A percentile compares a stretch with the other conserved stretches of the same genome.
phyloP scores from a whole-genome alignment of 352 stramenopile genomes.

The Globisporangium heterothallicum region DNA sequence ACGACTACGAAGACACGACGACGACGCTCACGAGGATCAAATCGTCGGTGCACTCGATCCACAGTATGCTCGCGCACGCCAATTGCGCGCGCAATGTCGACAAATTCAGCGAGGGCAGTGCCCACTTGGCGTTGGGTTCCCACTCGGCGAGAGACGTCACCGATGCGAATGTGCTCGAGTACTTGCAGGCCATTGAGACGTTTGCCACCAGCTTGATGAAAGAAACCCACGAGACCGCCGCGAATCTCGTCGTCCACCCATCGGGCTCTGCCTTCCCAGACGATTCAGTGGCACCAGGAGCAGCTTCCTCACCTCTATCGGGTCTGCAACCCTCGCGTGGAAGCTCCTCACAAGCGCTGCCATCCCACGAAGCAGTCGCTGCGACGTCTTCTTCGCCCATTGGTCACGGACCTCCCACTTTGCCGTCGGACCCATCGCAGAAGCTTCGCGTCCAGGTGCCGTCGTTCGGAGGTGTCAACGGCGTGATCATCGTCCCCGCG shows the following conservation, averaged over 20 bases:
- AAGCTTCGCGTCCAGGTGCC: slow-evolving; percentile 57
- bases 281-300: too few species aligned
- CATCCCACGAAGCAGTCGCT: background rate
- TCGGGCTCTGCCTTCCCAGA: too few species aligned
- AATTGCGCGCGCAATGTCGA: slow-evolving; percentile 37
- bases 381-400: slow-evolving; percentile 24
- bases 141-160: slow-evolving; percentile 43
- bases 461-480: slow-evolving; percentile 48
- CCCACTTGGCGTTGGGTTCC: slow-evolving; percentile 17
- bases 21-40: slow-evolving; percentile 52
- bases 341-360: background rate
- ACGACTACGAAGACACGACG: slow-evolving; percentile 52
- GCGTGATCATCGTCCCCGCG: slow-evolving; percentile 44
- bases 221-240: slow-evolving; percentile 27
- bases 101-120: slow-evolving; percentile 21
- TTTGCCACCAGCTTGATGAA: slow-evolving; percentile 57
- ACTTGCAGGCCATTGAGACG: slow-evolving; percentile 71
- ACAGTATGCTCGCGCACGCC: slow-evolving; percentile 59
- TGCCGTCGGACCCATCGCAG: slow-evolving; percentile 46
- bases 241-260: too few species aligned
- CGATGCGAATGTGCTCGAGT: slow-evolving; percentile 67
- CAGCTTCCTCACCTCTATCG: too few species aligned
- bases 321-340: too few species aligned
- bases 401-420: slow-evolving; percentile 39
- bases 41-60: slow-evolving; percentile 64